A percentile compares a stretch with the other conserved stretches of the same genome.
Conservation (phyloP, 768 basidiomycete species). For the Suillus subluteus region DNA sequence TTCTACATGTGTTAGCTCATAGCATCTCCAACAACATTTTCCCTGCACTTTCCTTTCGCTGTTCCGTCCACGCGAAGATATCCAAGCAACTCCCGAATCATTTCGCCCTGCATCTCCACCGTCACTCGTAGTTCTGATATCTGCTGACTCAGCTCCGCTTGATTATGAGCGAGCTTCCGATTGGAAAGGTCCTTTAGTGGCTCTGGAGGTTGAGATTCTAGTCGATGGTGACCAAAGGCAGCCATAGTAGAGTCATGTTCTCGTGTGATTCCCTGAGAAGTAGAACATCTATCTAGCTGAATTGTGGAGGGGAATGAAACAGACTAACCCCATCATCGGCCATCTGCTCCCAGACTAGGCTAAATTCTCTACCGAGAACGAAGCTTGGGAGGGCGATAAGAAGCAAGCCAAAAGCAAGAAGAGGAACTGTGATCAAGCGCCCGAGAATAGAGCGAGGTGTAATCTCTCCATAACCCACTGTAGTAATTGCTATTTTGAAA, state of each 20-base stretch:
- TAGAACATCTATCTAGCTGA: conserved; percentile 9
- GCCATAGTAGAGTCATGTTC: conserved; percentile 24
- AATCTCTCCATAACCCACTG: conserved; percentile 92
- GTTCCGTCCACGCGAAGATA: conserved; percentile 20
- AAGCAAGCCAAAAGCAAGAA: conserved; percentile 85
- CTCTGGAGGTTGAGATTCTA: conserved; percentile 19
- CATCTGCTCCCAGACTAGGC: conserved; percentile 89
- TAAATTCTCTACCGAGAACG: conserved; percentile 91
- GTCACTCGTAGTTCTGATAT: conserved; percentile 57
- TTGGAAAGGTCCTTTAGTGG: conserved; percentile 52
- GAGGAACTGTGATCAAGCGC: conserved; percentile 80
- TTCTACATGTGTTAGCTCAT: conserved; percentile 17
- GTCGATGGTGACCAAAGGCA: conserved; percentile 19
- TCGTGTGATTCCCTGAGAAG: conserved; percentile 10
- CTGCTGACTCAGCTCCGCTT: conserved; percentile 66
- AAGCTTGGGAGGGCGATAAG: conserved; percentile 91
- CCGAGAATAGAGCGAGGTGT: conserved; percentile 89
- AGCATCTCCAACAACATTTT: conserved; percentile 15
- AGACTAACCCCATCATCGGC: conserved; percentile 46
- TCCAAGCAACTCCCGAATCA: conserved; percentile 41
- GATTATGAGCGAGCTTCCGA: conserved; percentile 65
- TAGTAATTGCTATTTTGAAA: conserved; percentile 69
- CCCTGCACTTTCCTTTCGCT: conserved; percentile 21
- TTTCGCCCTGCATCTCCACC: conserved; percentile 61
- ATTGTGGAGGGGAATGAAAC: background rate